A percentile compares a stretch with the other conserved stretches of the same genome.
phyloP scores from a whole-genome alignment of 208 protist species.

The Naegleria fowleri region DNA sequence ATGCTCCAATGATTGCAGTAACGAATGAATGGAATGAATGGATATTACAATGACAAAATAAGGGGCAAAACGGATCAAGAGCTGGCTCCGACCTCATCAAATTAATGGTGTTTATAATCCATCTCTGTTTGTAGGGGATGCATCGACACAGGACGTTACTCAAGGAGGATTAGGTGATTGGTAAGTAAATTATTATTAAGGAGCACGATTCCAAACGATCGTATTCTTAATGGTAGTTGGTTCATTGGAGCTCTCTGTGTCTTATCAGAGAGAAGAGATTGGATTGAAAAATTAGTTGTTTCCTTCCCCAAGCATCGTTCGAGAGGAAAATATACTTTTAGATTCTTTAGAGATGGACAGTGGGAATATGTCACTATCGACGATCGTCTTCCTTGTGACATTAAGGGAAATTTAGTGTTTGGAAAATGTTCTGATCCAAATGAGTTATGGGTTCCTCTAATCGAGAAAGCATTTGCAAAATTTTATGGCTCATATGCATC shows the following conservation, averaged over 20 bases:
- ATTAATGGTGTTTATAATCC: background rate
- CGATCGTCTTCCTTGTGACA: constrained; percentile 67
- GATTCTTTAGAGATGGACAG: constrained; percentile 66
- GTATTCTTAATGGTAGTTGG: too few species aligned
- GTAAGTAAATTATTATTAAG: background rate
- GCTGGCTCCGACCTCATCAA: background rate
- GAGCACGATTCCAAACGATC: too few species aligned
- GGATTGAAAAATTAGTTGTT: background rate
- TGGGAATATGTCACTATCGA: constrained; percentile 73
- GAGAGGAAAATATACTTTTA: constrained; percentile 63
- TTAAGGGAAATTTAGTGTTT: constrained; percentile 52
- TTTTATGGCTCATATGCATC: constrained; percentile 75
- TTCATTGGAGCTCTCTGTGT: background rate
- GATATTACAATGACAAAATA: too few species aligned
- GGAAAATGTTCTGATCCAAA: constrained; percentile 39
- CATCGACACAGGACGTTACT: background rate
- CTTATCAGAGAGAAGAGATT: background rate
- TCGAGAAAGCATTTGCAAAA: constrained; percentile 84
- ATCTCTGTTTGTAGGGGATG: background rate
- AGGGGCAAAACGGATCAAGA: background rate
- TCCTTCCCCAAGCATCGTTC: too few species aligned
- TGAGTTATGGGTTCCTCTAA: constrained; percentile 63
- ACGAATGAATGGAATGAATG: too few species aligned
- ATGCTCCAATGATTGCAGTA: too few species aligned
- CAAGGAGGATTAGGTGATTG: constrained; percentile 19